Evolutionary conservation across 1,284 basidiomycete genomes (phyloP), one percentile per base, ranked within the genome.

Genomic region (Salmacisia buchloeana): DNA sequence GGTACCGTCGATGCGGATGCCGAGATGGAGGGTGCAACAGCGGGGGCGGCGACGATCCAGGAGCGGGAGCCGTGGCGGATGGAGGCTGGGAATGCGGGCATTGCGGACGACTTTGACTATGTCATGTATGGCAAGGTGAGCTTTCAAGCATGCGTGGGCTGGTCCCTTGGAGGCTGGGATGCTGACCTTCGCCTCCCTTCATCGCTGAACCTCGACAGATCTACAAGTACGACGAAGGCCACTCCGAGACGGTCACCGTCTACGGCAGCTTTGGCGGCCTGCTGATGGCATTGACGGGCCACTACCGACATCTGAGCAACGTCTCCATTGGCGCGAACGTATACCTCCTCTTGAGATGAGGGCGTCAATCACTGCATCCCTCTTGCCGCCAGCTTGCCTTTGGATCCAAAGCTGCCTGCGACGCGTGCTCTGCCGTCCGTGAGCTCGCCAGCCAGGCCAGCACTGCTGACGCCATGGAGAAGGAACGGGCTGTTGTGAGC

Each of bases 81-180:
- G 78, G 89, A 92, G 82, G 86, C 90, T 60, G 89, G 91, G 3
- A 85, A 86, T 70, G 84, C 88, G 77, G 94, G 94, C 0, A 81
- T 98, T 34, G 94, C 97, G 68, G 91, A 93, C 66, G 94, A 97
- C 72, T 98, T 92, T 76, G 94, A 97, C 79, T 98, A 98, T 83
- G 94, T 98, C 69, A 97, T 97, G 94, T 93, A 92, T 80, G 94
- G 94, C 49, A 97, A 96, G 87, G 91, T 93, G 71, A 71, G 87
- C 66, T 31, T 65, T 23, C 36, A 45, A 45, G 41, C 41, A 6
- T 13, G 41, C 41, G 15, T 46, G 43, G 15, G 43, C 13, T 23
- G 13, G 36, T 38, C n/a, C 36, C 12, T 29, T 9, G 34, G 45
- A 25, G 21, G 36, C 13, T 12, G n/a, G 29, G 58, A 29, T 57